Percentiles rank a stretch among this genome's conserved stretches.
phyloP scores from a whole-genome alignment of 1,284 basidiomycete genomes.

The Ceratobasidium sp. region DNA sequence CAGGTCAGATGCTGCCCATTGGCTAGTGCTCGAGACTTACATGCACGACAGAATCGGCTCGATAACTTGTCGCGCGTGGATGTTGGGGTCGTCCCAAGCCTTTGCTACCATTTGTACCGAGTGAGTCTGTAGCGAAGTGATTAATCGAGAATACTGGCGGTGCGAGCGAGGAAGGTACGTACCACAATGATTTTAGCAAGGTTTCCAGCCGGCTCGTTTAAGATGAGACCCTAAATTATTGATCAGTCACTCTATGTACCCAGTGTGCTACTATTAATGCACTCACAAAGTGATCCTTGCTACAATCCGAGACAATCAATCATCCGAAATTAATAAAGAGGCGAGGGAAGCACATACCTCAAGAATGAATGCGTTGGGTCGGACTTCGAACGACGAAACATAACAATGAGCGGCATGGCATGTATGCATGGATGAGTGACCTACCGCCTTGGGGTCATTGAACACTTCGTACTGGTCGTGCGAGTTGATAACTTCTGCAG shows the following conservation, averaged over 20 bases:
- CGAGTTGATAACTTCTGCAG: conserved; percentile 80
- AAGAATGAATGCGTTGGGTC: conserved; percentile 89
- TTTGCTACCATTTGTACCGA: conserved; percentile 73
- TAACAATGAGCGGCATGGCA: neutral
- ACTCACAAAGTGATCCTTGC: conserved; percentile 82
- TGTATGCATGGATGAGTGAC: conserved; percentile 48
- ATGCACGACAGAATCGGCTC: conserved; percentile 80
- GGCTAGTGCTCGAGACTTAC: conserved; percentile 56
- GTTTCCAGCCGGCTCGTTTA: conserved; percentile 83
- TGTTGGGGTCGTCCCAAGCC: conserved; percentile 82
- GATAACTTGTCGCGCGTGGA: conserved; percentile 68
- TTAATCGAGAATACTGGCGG: conserved; percentile 43
- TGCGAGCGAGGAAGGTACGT: conserved; percentile 48
- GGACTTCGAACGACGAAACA: conserved; percentile 58
- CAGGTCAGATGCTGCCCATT: neutral
- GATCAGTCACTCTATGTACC: neutral
- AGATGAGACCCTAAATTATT: conserved; percentile 66
- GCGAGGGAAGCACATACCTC: conserved; percentile 51
- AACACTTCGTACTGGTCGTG: conserved; percentile 87
- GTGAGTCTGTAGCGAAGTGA: conserved; percentile 57
- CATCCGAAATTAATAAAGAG: conserved; percentile 6
- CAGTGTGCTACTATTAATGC: neutral
- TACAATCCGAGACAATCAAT: neutral
- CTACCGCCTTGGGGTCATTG: conserved; percentile 76
- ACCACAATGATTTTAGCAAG: conserved; percentile 77